phyloP scores from a whole-genome alignment of 495 filamentous ascomycete genomes.

The Podospora sp. region DNA sequence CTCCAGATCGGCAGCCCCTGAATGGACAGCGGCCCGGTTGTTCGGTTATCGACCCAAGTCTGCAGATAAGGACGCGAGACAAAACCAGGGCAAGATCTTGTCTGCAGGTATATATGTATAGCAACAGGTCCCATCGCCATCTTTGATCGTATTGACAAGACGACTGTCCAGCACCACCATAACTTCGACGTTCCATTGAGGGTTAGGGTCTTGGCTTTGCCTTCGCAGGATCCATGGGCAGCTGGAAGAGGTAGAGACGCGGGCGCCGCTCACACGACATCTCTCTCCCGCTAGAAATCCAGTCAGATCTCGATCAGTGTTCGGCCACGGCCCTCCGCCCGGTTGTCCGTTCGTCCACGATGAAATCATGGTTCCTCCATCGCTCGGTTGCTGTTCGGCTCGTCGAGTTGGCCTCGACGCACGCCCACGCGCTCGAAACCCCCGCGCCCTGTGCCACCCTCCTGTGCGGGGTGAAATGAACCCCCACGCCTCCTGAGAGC shows the following conservation, averaged over 20 bases:
- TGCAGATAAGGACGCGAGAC: constrained; percentile 9
- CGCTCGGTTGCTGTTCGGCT: background rate
- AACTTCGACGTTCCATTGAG: background rate
- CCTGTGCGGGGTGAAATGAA: constrained; percentile 17
- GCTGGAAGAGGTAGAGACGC: background rate
- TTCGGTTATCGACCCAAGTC: constrained; percentile 12
- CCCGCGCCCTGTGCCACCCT: constrained; percentile 9
- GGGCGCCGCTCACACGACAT: background rate
- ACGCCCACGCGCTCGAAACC: constrained; percentile 8
- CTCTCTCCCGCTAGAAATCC: background rate
- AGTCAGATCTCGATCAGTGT: background rate
- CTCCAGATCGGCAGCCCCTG: constrained; percentile 24
- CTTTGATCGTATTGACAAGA: background rate
- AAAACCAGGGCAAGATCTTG: constrained; percentile 6
- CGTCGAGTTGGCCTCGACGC: background rate
- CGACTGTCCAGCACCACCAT: background rate
- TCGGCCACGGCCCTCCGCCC: background rate
- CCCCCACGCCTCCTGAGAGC: constrained; percentile 15
- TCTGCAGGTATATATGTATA: constrained; percentile 15
- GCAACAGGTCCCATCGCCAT: background rate
- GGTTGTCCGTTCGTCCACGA: background rate
- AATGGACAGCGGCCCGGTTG: constrained; percentile 19
- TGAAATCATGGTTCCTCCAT: background rate
- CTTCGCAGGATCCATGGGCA: background rate
- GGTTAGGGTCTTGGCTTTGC: background rate